Evolutionary conservation across 306 rosid genomes (phyloP), one percentile per base, ranked within the genome.

Genomic region (Gleditsia sinensis): DNA sequence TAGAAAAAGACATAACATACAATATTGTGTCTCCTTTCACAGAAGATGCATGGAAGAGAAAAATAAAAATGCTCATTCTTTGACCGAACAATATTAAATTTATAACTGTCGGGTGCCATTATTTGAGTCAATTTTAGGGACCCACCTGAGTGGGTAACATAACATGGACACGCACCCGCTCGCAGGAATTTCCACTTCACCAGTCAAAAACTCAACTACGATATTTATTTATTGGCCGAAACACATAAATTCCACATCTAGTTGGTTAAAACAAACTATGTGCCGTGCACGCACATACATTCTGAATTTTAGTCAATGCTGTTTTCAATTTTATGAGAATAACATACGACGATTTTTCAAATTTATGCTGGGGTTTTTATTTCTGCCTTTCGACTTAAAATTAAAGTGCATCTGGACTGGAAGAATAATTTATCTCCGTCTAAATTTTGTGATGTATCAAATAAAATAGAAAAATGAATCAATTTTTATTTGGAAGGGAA

Each of bases 261-360:
- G 79, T 64, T 63, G 72, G 79, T 64, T n/a, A 20, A 75, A 51
- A 21, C 46, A 63, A 37, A 61, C 62, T 70, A 74, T n/a, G 20
- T 39, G 49, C 42, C 20, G 23, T 23, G 78, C 42, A 74, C 49
- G 51, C 45, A 21, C 70, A 32, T 45, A 32, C 48, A 59, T 48
- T 45, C 30, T 43, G 19, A 63, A 70, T 71, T 3, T 3, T 71
- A 71, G 28, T 55, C 55, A 9, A 2, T 24, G 75, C 37, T 54
- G 17, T 4, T 25, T 54, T 71, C 51, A 24, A 34, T 21, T 48
- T 42, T 27, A 9, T 40, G 23, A 21, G 36, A 11, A 51, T 1
- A 36, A 7, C 42, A 36, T 9, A 36, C 9, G 8, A 36, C 7
- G 8, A 36, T 36, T 36, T 36, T 5, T 51, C n/a, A 51, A 1